Conservation (phyloP, 306 rosid species). For the Cercis canadensis region DNA sequence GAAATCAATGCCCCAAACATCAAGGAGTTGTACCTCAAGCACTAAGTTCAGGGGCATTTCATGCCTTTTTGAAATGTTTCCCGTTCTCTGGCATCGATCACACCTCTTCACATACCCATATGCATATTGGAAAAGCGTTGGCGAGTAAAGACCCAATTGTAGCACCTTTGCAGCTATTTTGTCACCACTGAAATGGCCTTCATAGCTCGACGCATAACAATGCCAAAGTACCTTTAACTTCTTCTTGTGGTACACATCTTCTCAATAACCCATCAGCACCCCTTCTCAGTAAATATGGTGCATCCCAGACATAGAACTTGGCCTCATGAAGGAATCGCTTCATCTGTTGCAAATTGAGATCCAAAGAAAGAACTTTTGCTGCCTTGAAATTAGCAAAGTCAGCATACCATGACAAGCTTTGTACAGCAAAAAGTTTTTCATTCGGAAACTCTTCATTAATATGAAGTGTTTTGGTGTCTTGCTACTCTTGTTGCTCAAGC, state of each 20-base stretch:
- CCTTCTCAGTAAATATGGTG: not conserved
- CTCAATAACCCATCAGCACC: too few relatives aligned
- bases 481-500: rapidly evolving
- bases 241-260: too few relatives aligned
- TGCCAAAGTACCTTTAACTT: not conserved
- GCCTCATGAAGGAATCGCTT: not conserved
- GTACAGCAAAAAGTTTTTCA: not conserved
- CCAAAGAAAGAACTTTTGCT: not conserved
- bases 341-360: not conserved
- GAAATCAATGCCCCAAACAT: not conserved
- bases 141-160: not conserved
- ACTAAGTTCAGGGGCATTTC: too few relatives aligned
- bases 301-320: not conserved
- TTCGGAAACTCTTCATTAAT: not conserved
- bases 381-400: not conserved
- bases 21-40: not conserved
- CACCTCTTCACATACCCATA: not conserved
- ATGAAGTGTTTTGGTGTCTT: not conserved
- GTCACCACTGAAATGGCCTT: not conserved
- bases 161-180: not conserved
- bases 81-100: not conserved
- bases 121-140: not conserved
- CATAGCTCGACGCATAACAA: not conserved
- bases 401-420: not conserved
- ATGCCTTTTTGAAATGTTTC: too few relatives aligned